Evolutionary conservation across 768 basidiomycete species (phyloP).

Genomic region (Boletus patriciae): DNA sequence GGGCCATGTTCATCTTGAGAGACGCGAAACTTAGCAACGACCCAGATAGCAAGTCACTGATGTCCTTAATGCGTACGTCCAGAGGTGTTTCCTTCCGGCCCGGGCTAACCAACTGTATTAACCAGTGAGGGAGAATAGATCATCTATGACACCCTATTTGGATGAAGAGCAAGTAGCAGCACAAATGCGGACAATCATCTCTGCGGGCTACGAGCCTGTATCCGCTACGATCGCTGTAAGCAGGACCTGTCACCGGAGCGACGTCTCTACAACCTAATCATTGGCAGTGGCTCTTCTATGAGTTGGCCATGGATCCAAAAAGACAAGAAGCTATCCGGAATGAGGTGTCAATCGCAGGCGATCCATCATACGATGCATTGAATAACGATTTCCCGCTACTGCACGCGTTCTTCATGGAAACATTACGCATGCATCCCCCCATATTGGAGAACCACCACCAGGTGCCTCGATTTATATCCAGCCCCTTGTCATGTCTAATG

Average conservation of each 20-base stretch:
- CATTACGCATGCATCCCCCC: constrained; percentile 59
- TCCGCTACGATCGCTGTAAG: constrained; percentile 38
- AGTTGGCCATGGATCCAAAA: constrained; percentile 51
- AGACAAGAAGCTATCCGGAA: constrained; percentile 58
- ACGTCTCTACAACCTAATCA: constrained; percentile 5
- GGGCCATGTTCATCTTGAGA: constrained; percentile 52
- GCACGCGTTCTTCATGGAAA: constrained; percentile 62
- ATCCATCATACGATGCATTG: constrained; percentile 54
- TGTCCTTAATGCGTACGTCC: constrained; percentile 54
- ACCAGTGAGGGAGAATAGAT: constrained; percentile 46
- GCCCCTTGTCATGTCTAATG: constrained; percentile 5
- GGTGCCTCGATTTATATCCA: constrained; percentile 28
- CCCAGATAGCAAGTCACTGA: constrained; percentile 45
- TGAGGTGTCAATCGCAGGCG: constrained; percentile 45
- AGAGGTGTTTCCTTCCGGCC: not conserved
- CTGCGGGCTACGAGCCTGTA: constrained; percentile 50
- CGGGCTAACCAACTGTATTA: constrained; percentile 1
- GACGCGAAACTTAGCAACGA: constrained; percentile 52
- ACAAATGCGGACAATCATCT: constrained; percentile 64
- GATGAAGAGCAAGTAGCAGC: constrained; percentile 53
- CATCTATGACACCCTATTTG: constrained; percentile 38
- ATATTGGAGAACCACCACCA: constrained; percentile 68
- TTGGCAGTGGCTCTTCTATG: constrained; percentile 63
- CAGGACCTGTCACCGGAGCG: not conserved
- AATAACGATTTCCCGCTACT: constrained; percentile 52